phyloP scores from a whole-genome alignment of 352 stramenopile genomes.

The Globisporangium cylindrosporum region DNA sequence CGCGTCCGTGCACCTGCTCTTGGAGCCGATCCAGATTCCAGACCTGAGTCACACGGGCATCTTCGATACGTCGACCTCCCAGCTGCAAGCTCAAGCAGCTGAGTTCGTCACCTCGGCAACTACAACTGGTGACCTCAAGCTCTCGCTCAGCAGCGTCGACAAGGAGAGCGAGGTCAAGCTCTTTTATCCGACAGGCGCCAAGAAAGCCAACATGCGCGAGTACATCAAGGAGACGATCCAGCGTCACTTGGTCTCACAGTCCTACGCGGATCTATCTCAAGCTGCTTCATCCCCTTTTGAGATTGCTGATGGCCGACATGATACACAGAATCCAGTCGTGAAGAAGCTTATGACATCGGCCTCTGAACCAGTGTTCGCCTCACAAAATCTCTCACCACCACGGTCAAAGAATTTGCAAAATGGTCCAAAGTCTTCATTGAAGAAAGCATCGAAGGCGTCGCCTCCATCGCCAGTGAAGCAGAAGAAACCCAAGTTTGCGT shows the following conservation, averaged over 20 bases:
- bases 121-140: constrained; percentile 2
- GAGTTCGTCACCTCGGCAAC: neutral
- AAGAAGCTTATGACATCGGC: constrained; percentile 17
- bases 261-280: constrained; percentile 9
- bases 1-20: constrained; percentile 40
- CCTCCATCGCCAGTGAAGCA: constrained; percentile 13
- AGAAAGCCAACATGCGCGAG: constrained; percentile 71
- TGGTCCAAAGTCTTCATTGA: constrained; percentile 2
- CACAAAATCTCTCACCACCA: neutral
- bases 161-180: constrained; percentile 45
- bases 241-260: constrained; percentile 26
- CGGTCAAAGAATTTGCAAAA: neutral
- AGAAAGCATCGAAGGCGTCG: constrained; percentile 17
- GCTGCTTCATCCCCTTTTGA: neutral
- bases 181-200: constrained; percentile 69
- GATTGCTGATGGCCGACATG: neutral
- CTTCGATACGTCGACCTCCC: constrained; percentile 22
- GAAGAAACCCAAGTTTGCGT: constrained; percentile 4
- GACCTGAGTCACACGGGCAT: constrained; percentile 60
- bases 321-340: neutral
- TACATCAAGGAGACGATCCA: constrained; percentile 64
- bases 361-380: constrained; percentile 21
- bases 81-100: neutral
- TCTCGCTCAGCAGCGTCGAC: constrained; percentile 33
- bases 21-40: constrained; percentile 60